These are phyloP conservation scores for Dicorynia guianensis DNA, from an alignment of 306 rosid species.

Conservation along the genomic window DNA sequence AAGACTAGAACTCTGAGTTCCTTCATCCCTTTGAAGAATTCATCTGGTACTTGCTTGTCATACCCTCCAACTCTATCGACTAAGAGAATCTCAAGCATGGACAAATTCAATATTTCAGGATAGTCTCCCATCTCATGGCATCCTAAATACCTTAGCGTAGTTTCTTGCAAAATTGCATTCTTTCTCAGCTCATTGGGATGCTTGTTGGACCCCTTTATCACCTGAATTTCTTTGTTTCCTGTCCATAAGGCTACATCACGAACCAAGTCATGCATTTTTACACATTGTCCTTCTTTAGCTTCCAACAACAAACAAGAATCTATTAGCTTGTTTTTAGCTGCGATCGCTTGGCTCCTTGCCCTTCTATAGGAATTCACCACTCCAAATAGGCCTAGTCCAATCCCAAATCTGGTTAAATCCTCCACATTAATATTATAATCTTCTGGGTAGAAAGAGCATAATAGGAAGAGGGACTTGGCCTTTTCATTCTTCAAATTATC, in stretches of 20 bases:
- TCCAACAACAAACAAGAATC: too few relatives aligned
- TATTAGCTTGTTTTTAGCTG: too few relatives aligned
- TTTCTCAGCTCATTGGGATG: neutral
- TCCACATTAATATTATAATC: too few relatives aligned
- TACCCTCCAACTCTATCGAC: neutral
- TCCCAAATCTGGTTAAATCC: too few relatives aligned
- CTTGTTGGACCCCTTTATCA: too few relatives aligned
- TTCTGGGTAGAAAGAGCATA: too few relatives aligned
- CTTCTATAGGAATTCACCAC: too few relatives aligned
- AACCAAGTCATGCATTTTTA: slow-evolving; percentile 12
- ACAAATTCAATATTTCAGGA: neutral
- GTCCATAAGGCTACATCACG: neutral
- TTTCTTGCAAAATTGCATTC: neutral
- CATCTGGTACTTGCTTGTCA: neutral
- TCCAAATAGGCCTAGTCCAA: too few relatives aligned
- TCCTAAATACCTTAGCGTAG: too few relatives aligned
- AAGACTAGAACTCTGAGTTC: neutral
- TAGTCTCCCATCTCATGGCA: neutral
- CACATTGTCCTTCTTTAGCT: fast-evolving
- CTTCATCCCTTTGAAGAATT: neutral
- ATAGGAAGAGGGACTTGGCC: too few relatives aligned
- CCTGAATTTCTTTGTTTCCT: neutral
- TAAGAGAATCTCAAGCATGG: neutral
- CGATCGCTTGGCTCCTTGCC: too few relatives aligned
- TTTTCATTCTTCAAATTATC: too few relatives aligned